Percentiles rank a stretch among this genome's conserved stretches.
Evolutionary conservation across 164 flowering plant species (phyloP).

Genomic region (Aristolochia fimbriata): DNA sequence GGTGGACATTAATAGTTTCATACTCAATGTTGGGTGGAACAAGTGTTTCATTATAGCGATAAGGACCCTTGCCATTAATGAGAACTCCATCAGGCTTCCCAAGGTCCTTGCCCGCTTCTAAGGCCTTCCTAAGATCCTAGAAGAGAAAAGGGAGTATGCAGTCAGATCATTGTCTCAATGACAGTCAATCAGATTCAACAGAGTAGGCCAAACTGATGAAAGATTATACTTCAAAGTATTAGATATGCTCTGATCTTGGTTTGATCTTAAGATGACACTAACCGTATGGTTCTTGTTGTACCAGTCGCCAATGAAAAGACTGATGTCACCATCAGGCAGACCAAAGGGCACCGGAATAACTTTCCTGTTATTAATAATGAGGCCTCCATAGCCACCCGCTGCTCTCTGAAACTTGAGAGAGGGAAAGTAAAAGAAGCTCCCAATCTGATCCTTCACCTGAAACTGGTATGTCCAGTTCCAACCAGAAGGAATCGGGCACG

Average conservation of each 20-base stretch:
- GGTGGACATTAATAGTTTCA: conserved; percentile 61
- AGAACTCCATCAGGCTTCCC: conserved; percentile 98
- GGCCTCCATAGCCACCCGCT: conserved; percentile 77
- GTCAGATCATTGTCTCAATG: no score
- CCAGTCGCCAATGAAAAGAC: conserved; percentile 85
- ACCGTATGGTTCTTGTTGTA: conserved; percentile 82
- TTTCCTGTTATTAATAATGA: conserved; percentile 59
- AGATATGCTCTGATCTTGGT: no score
- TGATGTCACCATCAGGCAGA: conserved; percentile 70
- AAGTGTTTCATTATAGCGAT: conserved; percentile 66
- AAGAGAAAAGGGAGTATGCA: background rate
- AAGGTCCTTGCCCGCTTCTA: conserved; percentile 65
- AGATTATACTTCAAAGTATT: no score
- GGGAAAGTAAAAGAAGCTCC: conserved; percentile 95
- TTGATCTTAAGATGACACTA: conserved; percentile 13
- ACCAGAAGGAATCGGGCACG: conserved; percentile 79
- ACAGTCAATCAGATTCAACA: no score
- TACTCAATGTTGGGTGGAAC: conserved; percentile 82
- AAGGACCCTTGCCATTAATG: conserved; percentile 95
- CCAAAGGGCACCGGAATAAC: conserved; percentile 73
- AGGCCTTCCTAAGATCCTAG: conserved; percentile 67
- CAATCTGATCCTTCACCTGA: conserved; percentile 97
- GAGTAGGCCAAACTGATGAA: no score
- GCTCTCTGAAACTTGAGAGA: conserved; percentile 85
- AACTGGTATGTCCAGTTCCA: conserved; percentile 96